Conservation (phyloP, 2,329 filamentous ascomycete genomes). For the Elsinoe australis region DNA sequence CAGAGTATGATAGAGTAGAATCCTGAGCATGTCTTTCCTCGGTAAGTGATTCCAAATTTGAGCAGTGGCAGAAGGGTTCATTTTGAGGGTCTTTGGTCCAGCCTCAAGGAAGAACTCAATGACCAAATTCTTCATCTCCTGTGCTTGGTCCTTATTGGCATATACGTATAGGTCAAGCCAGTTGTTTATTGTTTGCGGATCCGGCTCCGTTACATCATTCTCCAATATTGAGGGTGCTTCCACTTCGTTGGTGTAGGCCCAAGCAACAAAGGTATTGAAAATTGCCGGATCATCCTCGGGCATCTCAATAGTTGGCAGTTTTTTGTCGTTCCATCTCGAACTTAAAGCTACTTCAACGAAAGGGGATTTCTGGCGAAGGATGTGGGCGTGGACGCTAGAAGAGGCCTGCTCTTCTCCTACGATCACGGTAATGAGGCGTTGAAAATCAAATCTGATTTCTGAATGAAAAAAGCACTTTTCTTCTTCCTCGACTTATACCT, state of each 20-base stretch:
- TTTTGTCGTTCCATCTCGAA: constrained; percentile 1
- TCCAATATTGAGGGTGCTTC: neutral
- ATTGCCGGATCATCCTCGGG: constrained; percentile 12
- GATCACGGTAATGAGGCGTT: neutral
- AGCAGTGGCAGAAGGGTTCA: neutral
- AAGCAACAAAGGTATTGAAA: constrained; percentile 10
- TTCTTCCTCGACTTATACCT: no score
- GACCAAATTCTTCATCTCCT: neutral
- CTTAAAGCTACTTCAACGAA: constrained; percentile 6
- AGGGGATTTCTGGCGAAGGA: neutral
- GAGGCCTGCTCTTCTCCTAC: neutral
- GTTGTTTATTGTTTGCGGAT: neutral
- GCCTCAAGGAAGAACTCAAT: constrained; percentile 2
- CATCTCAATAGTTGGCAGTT: constrained; percentile 1
- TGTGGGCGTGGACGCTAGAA: constrained; percentile 4
- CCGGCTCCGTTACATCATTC: neutral
- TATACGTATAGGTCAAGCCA: neutral
- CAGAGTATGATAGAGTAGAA: neutral
- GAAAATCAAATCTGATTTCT: constrained; percentile 5
- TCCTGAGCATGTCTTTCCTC: no score
- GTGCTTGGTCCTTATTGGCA: constrained; percentile 4
- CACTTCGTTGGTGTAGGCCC: constrained; percentile 6
- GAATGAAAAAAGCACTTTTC: no score
- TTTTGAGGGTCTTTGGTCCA: neutral
- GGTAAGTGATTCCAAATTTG: constrained; percentile 8